Conservation (phyloP, 2,329 filamentous ascomycete species). For the Emergomyces africanus region DNA sequence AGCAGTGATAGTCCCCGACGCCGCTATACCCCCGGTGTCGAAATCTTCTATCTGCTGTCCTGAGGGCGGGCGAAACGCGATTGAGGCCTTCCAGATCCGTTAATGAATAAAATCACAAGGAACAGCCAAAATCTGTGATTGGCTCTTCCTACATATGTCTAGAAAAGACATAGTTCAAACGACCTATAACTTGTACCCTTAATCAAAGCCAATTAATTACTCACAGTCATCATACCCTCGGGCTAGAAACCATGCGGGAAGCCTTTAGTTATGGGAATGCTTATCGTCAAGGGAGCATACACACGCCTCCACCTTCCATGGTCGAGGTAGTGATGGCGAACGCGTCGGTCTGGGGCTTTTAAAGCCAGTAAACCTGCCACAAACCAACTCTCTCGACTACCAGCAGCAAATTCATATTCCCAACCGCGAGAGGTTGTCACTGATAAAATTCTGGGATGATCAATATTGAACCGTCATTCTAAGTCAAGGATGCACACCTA, state of each 20-base stretch:
- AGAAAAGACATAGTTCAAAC: too few species aligned
- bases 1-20: too few species aligned
- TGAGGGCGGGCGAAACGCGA: too few species aligned
- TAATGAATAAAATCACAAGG: too few species aligned
- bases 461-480: slow-evolving; percentile 39
- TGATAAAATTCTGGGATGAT: too few species aligned
- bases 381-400: slow-evolving; percentile 8
- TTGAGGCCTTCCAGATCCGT: too few species aligned
- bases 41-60: too few species aligned
- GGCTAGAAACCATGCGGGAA: background rate
- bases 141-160: background rate
- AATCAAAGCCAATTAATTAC: background rate
- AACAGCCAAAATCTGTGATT: too few species aligned
- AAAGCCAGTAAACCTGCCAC: slow-evolving; percentile 4
- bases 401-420: slow-evolving; percentile 38
- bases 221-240: background rate
- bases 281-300: background rate
- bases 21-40: too few species aligned
- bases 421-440: slow-evolving; percentile 37
- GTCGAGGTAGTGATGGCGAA: slow-evolving; percentile 1
- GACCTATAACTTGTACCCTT: background rate
- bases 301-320: background rate
- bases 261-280: background rate
- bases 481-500: slow-evolving; percentile 43
- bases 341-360: slow-evolving; percentile 2